These are phyloP conservation scores for Trichoderma sp. DNA, from an alignment of 2,329 filamentous ascomycete genomes.

Conservation along the genomic window DNA sequence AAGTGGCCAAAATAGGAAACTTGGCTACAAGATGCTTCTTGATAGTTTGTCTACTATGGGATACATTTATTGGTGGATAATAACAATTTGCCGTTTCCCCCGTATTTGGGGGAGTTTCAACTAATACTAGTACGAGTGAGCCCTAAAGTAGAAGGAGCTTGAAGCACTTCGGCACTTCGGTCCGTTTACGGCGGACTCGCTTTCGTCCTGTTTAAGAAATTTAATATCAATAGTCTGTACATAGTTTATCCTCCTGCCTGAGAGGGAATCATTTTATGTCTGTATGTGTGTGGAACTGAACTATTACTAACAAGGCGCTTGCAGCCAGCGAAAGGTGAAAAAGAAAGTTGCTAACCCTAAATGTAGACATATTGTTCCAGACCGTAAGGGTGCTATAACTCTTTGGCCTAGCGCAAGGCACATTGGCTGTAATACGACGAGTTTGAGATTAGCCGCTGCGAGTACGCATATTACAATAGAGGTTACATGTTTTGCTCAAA, in stretches of 20 bases:
- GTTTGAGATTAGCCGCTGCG: neutral
- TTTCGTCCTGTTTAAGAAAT: neutral
- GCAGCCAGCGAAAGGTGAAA: neutral
- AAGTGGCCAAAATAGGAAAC: neutral
- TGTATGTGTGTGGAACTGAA: neutral
- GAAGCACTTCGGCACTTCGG: conserved; percentile 16
- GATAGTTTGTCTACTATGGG: neutral
- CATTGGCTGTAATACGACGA: neutral
- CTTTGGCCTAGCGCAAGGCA: neutral
- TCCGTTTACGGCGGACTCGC: conserved; percentile 10
- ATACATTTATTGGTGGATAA: neutral
- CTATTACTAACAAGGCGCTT: neutral
- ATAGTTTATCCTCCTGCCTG: neutral
- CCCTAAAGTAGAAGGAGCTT: conserved; percentile 22
- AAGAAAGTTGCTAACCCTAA: neutral
- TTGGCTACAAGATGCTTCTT: neutral
- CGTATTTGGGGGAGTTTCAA: neutral
- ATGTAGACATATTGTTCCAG: neutral
- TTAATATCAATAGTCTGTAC: neutral
- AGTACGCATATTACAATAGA: neutral
- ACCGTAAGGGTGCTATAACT: neutral
- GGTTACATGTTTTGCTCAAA: neutral
- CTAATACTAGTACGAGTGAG: conserved; percentile 7
- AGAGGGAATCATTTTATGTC: neutral
- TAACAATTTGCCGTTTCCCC: conserved; percentile 5